A percentile compares a stretch with the other conserved stretches of the same genome.
Evolutionary conservation across 208 protist genomes (phyloP).

Genomic region (Leishmania amazonensis): DNA sequence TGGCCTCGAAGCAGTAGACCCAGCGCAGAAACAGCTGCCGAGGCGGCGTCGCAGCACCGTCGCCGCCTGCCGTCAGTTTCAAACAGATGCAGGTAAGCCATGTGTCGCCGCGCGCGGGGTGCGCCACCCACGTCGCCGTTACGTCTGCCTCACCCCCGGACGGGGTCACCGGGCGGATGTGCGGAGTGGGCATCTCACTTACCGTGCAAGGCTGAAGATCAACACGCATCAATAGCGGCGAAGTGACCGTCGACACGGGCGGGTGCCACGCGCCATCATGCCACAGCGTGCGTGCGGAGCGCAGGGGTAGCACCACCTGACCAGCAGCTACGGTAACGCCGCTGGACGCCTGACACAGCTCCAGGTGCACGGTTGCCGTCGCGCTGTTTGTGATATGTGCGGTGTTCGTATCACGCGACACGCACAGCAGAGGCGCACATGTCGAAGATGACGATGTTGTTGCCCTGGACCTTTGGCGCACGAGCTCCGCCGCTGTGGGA

Average conservation of each 20-base stretch:
- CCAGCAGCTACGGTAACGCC: conserved; percentile 1
- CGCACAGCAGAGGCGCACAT: neutral
- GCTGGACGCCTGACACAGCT: conserved; percentile 1
- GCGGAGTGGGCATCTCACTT: neutral
- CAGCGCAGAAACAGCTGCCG: conserved; percentile 26
- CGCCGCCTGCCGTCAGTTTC: neutral
- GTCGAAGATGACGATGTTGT: neutral
- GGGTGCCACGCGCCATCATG: neutral
- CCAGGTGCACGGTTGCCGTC: conserved; percentile 1
- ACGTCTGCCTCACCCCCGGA: conserved; percentile 1
- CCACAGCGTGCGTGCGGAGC: neutral
- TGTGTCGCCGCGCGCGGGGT: conserved; percentile 20
- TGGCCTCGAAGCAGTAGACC: conserved; percentile 29
- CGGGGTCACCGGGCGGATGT: conserved; percentile 1
- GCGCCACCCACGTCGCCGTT: conserved; percentile 18
- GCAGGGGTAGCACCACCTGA: conserved; percentile 1
- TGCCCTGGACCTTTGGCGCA: neutral
- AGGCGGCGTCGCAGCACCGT: neutral
- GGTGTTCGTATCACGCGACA: neutral
- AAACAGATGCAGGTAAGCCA: conserved; percentile 19
- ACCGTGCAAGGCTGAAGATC: neutral
- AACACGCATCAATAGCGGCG: conserved; percentile 4
- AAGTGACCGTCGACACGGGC: neutral
- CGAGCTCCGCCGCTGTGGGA: neutral
- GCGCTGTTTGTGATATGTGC: neutral